Percentiles rank a stretch among this genome's conserved stretches.
These are phyloP conservation scores for Purpureocillium lavendulum DNA, from an alignment of 2,329 filamentous ascomycete genomes.

Conservation along the genomic window DNA sequence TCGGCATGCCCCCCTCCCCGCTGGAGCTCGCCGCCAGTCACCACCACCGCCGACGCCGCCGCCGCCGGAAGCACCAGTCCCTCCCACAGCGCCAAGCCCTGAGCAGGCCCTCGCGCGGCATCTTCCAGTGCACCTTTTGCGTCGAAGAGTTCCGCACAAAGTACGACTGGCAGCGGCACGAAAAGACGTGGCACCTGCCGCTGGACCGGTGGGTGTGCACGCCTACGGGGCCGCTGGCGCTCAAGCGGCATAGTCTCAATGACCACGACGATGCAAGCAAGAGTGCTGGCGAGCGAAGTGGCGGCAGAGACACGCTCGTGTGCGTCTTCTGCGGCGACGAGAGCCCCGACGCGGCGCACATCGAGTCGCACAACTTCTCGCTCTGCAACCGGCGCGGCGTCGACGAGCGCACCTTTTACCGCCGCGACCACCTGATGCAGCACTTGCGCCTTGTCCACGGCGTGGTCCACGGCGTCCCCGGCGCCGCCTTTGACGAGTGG, in stretches of 20 bases:
- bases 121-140: conserved; percentile 36
- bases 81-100: too few species aligned
- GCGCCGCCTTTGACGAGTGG: conserved; percentile 35
- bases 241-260: conserved; percentile 24
- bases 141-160: conserved; percentile 35
- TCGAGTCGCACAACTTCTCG: conserved; percentile 27
- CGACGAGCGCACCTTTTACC: conserved; percentile 32
- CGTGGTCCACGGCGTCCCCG: conserved; percentile 23
- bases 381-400: conserved; percentile 40
- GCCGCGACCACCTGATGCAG: conserved; percentile 35
- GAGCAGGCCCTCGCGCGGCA: too few species aligned
- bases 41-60: too few species aligned
- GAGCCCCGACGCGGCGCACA: conserved; percentile 22
- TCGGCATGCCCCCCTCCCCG: too few species aligned
- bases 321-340: conserved; percentile 29
- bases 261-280: too few species aligned
- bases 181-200: conserved; percentile 36
- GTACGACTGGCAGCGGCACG: conserved; percentile 41
- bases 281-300: too few species aligned
- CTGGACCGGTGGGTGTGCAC: conserved; percentile 38
- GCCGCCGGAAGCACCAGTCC: too few species aligned
- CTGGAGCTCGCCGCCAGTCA: too few species aligned
- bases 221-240: conserved; percentile 23
- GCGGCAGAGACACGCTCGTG: conserved; percentile 26
- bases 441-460: conserved; percentile 33